A percentile compares a stretch with the other conserved stretches of the same genome.
These are phyloP conservation scores for Breynia disticha DNA, from an alignment of 441 rosid species.

Conservation along the genomic window DNA sequence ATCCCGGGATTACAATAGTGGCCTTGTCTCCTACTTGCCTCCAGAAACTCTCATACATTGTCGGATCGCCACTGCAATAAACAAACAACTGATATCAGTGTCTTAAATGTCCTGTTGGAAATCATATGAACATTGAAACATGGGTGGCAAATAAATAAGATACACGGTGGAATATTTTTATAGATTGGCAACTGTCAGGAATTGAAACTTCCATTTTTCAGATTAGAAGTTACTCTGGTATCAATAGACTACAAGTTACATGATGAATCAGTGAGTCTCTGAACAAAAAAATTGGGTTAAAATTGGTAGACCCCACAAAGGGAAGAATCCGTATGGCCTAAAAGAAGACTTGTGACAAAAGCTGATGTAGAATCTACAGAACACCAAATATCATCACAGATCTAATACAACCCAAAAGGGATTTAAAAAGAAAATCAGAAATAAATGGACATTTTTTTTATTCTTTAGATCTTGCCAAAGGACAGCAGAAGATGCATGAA, in stretches of 20 bases:
- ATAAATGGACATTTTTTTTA: background rate
- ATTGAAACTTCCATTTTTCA: no score
- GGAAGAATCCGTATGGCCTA: conserved; percentile 10
- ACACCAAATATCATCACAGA: conserved; percentile 12
- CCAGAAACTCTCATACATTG: conserved; percentile 77
- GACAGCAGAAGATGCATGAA: conserved; percentile 19
- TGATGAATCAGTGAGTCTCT: background rate
- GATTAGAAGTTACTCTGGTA: no score
- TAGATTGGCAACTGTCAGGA: background rate
- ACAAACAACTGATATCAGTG: conserved; percentile 4
- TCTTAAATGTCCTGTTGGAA: conserved; percentile 1
- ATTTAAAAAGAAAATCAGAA: background rate
- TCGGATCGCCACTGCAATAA: conserved; percentile 78
- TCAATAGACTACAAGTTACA: background rate
- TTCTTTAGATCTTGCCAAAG: conserved; percentile 27
- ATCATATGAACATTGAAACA: background rate
- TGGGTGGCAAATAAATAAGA: no score
- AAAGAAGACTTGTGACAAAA: conserved; percentile 2
- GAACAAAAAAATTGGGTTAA: conserved; percentile 15
- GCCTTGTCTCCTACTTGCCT: conserved; percentile 53
- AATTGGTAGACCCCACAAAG: conserved; percentile 20
- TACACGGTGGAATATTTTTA: background rate
- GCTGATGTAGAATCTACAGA: conserved; percentile 5
- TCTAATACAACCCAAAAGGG: conserved; percentile 8
- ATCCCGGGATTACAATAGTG: conserved; percentile 66